Conservation (phyloP, 2,329 filamentous ascomycete genomes). For the Beauveria sp. region DNA sequence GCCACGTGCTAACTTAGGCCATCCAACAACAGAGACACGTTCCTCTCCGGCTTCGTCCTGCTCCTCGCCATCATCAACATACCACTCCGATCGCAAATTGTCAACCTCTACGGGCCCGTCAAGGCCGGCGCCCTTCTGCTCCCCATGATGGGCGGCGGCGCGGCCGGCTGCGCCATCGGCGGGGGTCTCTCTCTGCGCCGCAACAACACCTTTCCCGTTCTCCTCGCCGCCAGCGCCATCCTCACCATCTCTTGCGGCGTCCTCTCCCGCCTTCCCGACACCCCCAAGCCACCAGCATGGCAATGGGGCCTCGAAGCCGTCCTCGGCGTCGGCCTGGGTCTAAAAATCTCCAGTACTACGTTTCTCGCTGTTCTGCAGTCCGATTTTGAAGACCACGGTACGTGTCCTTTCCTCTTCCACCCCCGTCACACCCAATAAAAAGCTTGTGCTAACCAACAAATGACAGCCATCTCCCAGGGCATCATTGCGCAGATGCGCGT, state of each 20-base stretch:
- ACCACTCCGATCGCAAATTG: constrained; percentile 18
- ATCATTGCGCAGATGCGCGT: constrained; percentile 18
- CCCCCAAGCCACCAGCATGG: constrained; percentile 8
- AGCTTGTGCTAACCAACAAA: neutral
- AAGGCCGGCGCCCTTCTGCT: constrained; percentile 18
- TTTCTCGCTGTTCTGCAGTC: constrained; percentile 16
- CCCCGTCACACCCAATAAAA: neutral
- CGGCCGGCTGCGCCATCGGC: constrained; percentile 15
- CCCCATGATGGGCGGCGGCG: constrained; percentile 17
- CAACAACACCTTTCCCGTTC: constrained; percentile 16
- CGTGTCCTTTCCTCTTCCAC: neutral
- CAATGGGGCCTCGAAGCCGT: constrained; percentile 16
- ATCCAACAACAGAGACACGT: constrained; percentile 11
- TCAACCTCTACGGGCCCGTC: constrained; percentile 17
- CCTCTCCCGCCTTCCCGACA: constrained; percentile 12
- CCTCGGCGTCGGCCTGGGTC: constrained; percentile 15
- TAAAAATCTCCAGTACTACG: constrained; percentile 17
- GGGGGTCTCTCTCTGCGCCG: constrained; percentile 13
- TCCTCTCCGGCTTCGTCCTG: constrained; percentile 17
- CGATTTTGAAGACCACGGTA: constrained; percentile 17
- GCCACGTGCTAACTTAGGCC: neutral
- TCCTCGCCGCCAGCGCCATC: constrained; percentile 15
- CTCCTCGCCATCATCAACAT: constrained; percentile 17
- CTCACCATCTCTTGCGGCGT: constrained; percentile 15
- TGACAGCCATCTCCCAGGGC: constrained; percentile 15